Base-by-base conservation (phyloP, 1,139 yeast genomes). In the Yamadazyma conglobata region DNA sequence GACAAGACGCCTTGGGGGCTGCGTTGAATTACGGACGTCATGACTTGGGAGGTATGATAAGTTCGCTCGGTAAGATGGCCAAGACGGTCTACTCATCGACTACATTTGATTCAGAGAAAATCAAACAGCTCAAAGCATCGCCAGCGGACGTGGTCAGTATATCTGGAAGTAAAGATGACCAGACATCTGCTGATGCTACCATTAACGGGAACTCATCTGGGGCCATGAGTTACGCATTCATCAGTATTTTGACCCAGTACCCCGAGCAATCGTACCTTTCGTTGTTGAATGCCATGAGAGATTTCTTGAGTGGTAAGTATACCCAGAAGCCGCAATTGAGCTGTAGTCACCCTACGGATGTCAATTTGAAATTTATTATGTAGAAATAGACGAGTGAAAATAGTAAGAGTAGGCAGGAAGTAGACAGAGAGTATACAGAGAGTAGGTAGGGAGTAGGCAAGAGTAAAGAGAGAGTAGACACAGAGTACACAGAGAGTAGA, bases 171-270 rank as follows among this genome's bases (percentile, higher is more conserved):
- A 87, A 86, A 58, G 96, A 89, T 58, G 77, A 80, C 37, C 96
- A 70, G 46, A 76, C 82, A 8, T 66, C 75, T 36, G 96, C 96
- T 5, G 96, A 87, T 55, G 84, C 96, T 1, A 65, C 64, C 16
- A 89, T 83, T 50, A 78, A 76, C 30, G 95, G 95, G 15, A 62
- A 60, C 25, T 78, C 84, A 25, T 87, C 95, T 0, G 97, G 97
- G 36, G 97, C 97, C 14, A 86, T 89, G 95, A 83, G 95, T 30
- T 87, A 82, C 70, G 84, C 96, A 1, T 88, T 89, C 50, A 75
- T 87, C 38, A 70, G 73, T 40, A 93, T 84, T 15, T 63, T 89
- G 65, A 54, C 68, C 20, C 68, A 70, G 35, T 73, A 76, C 49
- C 85, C 89, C 4, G 71, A 77, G 46, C 96, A 88, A 61, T 70